Evolutionary conservation across 2,329 filamentous ascomycete species (phyloP).

Genomic region (Fusarium buharicum): DNA sequence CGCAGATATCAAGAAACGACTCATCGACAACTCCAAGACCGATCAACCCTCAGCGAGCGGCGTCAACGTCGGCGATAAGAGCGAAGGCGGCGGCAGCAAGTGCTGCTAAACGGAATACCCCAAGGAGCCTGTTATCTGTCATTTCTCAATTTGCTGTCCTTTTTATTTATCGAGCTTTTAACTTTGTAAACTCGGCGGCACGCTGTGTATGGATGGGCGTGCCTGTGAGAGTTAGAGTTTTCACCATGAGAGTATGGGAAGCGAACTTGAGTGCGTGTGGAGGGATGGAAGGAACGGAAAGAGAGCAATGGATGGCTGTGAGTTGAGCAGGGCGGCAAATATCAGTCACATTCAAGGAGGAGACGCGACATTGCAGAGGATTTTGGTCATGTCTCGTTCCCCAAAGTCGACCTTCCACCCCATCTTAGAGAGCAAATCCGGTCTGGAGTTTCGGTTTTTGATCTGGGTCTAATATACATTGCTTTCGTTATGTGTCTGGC

Average conservation of each 20-base stretch:
- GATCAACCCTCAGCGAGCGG: conserved; percentile 69
- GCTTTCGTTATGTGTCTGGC: conserved; percentile 42
- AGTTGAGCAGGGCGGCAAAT: conserved; percentile 35
- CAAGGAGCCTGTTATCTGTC: conserved; percentile 33
- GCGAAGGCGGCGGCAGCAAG: conserved; percentile 69
- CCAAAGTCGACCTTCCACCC: conserved; percentile 42
- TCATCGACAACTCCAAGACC: conserved; percentile 89
- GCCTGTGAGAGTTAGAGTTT: conserved; percentile 36
- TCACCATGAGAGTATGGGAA: conserved; percentile 23
- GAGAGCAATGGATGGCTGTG: conserved; percentile 30
- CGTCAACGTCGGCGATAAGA: conserved; percentile 75
- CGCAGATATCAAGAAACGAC: conserved; percentile 96
- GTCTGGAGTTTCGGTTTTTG: conserved; percentile 60
- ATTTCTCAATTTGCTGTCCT: conserved; percentile 39
- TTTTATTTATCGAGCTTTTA: conserved; percentile 42
- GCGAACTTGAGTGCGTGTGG: conserved; percentile 9
- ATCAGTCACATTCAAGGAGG: conserved; percentile 37
- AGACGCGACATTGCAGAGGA: conserved; percentile 39
- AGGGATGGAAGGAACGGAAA: conserved; percentile 21
- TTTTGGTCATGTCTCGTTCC: conserved; percentile 43
- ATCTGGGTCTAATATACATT: conserved; percentile 58
- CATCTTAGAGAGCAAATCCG: conserved; percentile 56
- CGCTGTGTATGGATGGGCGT: conserved; percentile 31
- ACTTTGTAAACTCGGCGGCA: conserved; percentile 39
- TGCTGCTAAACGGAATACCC: conserved; percentile 72